A percentile compares a stretch with the other conserved stretches of the same genome.
Evolutionary conservation across 352 stramenopile species (phyloP).

Genomic region (Globisporangium solare): DNA sequence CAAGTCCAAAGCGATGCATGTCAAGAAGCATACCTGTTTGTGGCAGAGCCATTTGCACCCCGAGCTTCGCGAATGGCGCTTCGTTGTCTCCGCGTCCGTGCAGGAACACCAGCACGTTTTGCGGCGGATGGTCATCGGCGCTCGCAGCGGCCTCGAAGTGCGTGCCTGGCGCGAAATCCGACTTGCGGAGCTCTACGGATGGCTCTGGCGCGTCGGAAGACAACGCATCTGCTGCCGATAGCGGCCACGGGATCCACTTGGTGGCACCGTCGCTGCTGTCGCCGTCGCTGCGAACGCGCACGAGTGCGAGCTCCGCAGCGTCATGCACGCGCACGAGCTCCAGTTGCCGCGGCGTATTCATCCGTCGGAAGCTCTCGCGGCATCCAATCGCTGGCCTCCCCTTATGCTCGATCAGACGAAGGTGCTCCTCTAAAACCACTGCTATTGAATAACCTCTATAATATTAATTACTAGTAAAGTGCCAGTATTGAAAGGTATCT

Average conservation of each 20-base stretch:
- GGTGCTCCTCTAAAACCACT: no score
- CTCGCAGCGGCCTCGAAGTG: conserved; percentile 27
- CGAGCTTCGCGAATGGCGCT: conserved; percentile 44
- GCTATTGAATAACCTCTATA: no score
- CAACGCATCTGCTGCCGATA: background rate
- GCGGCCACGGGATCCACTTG: conserved; percentile 24
- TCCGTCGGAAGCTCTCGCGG: no score
- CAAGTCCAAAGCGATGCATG: background rate
- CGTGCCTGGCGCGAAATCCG: conserved; percentile 9
- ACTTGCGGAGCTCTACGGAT: conserved; percentile 16
- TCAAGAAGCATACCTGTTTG: conserved; percentile 42
- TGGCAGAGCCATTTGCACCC: conserved; percentile 46
- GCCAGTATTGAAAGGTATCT: no score
- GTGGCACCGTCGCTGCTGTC: conserved; percentile 8
- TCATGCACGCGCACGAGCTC: conserved; percentile 18
- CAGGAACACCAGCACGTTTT: conserved; percentile 62
- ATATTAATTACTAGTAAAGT: no score
- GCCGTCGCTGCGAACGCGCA: conserved; percentile 1
- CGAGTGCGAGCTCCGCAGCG: conserved; percentile 26
- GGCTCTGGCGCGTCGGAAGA: conserved; percentile 1
- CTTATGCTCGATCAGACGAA: no score
- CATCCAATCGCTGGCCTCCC: no score
- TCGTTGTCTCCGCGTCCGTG: conserved; percentile 58
- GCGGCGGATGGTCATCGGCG: conserved; percentile 17
- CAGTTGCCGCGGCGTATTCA: background rate